A percentile compares a stretch with the other conserved stretches of the same genome.
These are phyloP conservation scores for Lentinula novae-zelandiae DNA, from an alignment of 1,284 basidiomycete species.

Conservation along the genomic window DNA sequence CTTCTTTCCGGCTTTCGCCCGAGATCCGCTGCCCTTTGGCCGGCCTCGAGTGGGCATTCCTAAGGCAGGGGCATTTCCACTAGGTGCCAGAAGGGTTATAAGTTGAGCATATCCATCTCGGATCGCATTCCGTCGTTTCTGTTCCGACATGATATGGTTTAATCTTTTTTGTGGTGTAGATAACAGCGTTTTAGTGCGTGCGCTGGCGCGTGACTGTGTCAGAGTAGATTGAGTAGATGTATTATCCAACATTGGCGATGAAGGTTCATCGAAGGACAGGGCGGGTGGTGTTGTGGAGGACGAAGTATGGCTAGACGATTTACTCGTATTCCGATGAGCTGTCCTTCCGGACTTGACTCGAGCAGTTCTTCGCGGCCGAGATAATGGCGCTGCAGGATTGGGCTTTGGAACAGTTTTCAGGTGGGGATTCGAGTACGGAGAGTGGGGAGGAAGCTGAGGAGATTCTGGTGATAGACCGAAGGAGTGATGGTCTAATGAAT, in stretches of 20 bases:
- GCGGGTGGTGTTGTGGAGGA: slow-evolving; percentile 19
- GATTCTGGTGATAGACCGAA: slow-evolving; percentile 11
- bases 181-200: slow-evolving; percentile 56
- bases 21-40: slow-evolving; percentile 73
- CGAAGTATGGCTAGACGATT: slow-evolving; percentile 22
- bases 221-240: slow-evolving; percentile 7
- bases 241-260: slow-evolving; percentile 16
- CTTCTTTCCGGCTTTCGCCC: slow-evolving; percentile 22
- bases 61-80: slow-evolving; percentile 55
- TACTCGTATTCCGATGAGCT: slow-evolving; percentile 25
- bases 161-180: slow-evolving; percentile 85
- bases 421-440: slow-evolving; percentile 46
- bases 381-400: slow-evolving; percentile 34
- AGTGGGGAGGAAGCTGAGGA: slow-evolving; percentile 22
- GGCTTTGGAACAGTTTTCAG: slow-evolving; percentile 39
- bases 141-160: slow-evolving; percentile 93
- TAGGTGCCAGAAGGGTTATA: slow-evolving; percentile 72
- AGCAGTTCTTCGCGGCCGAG: slow-evolving; percentile 26
- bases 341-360: not conserved
- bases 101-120: slow-evolving; percentile 85
- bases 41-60: slow-evolving; percentile 75
- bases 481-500: slow-evolving; percentile 15
- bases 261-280: not conserved
- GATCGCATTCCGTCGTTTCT: slow-evolving; percentile 86
- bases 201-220: slow-evolving; percentile 17